Conservation (phyloP, 129 eudicot genomes). For the Helianthus tuberosus region DNA sequence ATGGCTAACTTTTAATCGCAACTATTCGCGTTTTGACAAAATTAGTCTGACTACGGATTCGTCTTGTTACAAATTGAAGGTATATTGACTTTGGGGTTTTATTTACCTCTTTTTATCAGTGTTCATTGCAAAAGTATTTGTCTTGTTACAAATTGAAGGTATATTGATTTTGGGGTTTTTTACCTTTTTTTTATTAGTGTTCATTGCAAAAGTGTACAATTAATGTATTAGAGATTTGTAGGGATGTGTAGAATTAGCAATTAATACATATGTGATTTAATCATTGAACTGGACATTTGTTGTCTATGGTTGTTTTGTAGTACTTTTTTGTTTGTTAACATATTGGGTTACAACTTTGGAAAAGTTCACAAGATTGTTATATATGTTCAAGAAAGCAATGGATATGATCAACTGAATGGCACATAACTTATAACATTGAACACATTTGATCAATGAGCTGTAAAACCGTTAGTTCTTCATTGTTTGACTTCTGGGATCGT, state of each 20-base stretch:
- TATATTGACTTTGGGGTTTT: background rate
- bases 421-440: conserved; percentile 2
- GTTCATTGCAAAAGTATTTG: background rate
- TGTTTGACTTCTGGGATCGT: conserved; percentile 5
- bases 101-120: background rate
- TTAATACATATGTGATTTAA: background rate
- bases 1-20: conserved; percentile 4
- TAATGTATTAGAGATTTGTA: background rate
- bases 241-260: background rate
- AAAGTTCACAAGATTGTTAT: conserved; percentile 9
- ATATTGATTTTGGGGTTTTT: background rate
- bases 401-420: background rate
- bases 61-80: background rate
- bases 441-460: conserved; percentile 6
- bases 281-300: background rate
- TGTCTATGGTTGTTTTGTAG: conserved; percentile 14
- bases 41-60: background rate
- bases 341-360: background rate
- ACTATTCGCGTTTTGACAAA: conserved; percentile 10
- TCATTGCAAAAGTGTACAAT: background rate
- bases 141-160: background rate
- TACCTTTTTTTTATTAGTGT: background rate
- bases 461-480: background rate
- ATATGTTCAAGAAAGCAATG: conserved; percentile 10
- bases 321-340: background rate